Percentiles rank a stretch among this genome's conserved stretches.
Conservation (phyloP, 1,284 basidiomycete genomes). For the Ceratobasidium sp. region DNA sequence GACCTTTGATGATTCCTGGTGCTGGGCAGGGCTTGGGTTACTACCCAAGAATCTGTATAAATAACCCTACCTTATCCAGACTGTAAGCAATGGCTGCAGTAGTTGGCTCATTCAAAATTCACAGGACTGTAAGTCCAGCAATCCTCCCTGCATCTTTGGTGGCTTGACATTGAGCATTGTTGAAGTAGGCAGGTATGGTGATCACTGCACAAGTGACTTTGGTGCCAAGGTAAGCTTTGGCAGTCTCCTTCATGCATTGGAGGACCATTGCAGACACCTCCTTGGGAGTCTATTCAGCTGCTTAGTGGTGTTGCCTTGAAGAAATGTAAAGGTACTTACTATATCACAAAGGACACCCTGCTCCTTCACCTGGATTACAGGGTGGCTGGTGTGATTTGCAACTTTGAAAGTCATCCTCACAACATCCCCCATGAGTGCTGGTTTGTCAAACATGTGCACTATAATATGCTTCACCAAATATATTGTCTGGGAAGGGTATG, state of each 20-base stretch:
- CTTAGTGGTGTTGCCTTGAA: conserved; percentile 62
- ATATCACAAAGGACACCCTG: conserved; percentile 56
- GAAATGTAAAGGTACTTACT: no score
- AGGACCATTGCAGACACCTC: conserved; percentile 99
- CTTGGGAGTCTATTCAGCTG: conserved; percentile 63
- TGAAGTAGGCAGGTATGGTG: conserved; percentile 76
- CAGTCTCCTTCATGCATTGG: conserved; percentile 92
- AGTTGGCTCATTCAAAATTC: conserved; percentile 70
- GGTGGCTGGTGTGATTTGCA: no score
- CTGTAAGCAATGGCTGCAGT: conserved; percentile 61
- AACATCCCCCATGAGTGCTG: no score
- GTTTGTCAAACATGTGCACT: conserved; percentile 73
- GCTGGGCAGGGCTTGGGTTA: no score
- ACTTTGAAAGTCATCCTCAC: no score
- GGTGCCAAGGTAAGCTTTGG: conserved; percentile 67
- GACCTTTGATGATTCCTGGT: no score
- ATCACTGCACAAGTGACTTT: conserved; percentile 66
- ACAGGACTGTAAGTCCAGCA: conserved; percentile 68
- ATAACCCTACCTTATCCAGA: no score
- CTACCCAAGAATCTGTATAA: no score
- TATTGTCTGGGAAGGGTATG: conserved; percentile 95
- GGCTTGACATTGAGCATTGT: conserved; percentile 69
- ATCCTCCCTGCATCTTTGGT: conserved; percentile 68
- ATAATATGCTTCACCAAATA: conserved; percentile 98
- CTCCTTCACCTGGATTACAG: conserved; percentile 87